Evolutionary conservation across 2,329 filamentous ascomycete species (phyloP), one percentile per base, ranked within the genome.

Genomic region (Arachnomyces sp.): DNA sequence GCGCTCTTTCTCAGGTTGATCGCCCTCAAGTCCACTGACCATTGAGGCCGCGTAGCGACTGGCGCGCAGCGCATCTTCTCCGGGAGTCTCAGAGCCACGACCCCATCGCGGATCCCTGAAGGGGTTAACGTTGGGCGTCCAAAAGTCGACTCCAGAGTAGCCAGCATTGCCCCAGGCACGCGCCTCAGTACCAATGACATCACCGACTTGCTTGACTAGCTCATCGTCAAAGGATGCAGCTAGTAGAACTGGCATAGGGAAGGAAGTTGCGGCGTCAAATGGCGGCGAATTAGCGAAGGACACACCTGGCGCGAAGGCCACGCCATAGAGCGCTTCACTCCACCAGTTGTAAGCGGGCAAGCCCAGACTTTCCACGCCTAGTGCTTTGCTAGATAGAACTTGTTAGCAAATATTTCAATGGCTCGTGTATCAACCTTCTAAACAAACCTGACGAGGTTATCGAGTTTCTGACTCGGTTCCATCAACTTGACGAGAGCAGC

Each of bases 61-160:
- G 17, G 74, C 59, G 20, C 66, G 65, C 28, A 67, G 64, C 0
- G 69, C 56, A 43, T 77, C 74, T 53, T 77, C 73, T n/a, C 73
- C 73, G 0, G 74, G 74, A 0, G 74, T 77, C 51, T 79, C 73
- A 41, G 67, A 64, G 0, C 75, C 75, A 6, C 76, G 59, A 1
- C 76, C 76, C 76, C 75, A 77, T 20, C 77, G 61, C 2, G 77
- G 76, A 51, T 81, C 76, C 39, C 68, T 69, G 60, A 73, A 81
- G 0, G 73, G 71, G 51, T 80, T 81, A 53, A 81, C 75, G 50
- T 81, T 81, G 0, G 79, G 79, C 0, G 78, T 80, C 73, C 76
- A 82, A 52, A 43, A 47, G 35, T 47, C 46, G 11, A 50, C 3
- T 13, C 34, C 73, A 2, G 70, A 67, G 9, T 66, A 58, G 7